Base-by-base conservation (phyloP, 805 yeast genomes). In the Wickerhamiella australiensis region DNA sequence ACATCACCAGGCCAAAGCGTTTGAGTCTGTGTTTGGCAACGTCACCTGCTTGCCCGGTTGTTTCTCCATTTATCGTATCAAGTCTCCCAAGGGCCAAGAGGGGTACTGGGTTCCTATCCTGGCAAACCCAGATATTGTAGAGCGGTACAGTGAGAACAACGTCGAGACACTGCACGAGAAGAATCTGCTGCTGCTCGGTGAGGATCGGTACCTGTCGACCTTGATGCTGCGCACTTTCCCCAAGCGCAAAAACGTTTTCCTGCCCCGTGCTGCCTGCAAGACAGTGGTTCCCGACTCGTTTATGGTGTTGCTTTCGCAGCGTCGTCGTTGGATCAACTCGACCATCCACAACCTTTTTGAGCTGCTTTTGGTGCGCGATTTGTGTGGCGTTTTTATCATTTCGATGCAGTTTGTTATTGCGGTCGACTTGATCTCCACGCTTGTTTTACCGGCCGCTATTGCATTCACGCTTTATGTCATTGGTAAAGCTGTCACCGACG, bases 41-140 rank as follows among this genome's bases (percentile, higher is more conserved):
- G 96, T 87, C 13, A 87, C 96, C 0, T 87, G 96, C 74, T 73
- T 87, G 53, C 96, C 96, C 0, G 96, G 96, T 36, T 87, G 96
- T 71, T 87, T 87, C 72, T 82, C 85, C 53, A 82, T 87, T 79
- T 87, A 88, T 62, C 75, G 96, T 58, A 84, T 87, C 62, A 87
- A 87, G 65, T 72, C 95, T 0, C 96, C 95, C 26, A 86, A 85
- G 66, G 87, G 88, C 13, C 56, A 68, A 12, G 78, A 77, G 50
- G 85, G 84, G 5, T 82, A 74, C 64, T 87, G 96, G 96, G 95
- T 88, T 31, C 96, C 96, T 6, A 82, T 87, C 51, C 70, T 87
- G 58, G 85, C 95, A 13, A 88, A 86, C 62, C 94, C 96, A 0
- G 96, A 87, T 66, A 84, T 87, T 61, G 95, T 87, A 31, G 95